Evolutionary conservation across 1,284 basidiomycete genomes (phyloP), one percentile per base, ranked within the genome.

Genomic region (Phellinidium pouzarii): DNA sequence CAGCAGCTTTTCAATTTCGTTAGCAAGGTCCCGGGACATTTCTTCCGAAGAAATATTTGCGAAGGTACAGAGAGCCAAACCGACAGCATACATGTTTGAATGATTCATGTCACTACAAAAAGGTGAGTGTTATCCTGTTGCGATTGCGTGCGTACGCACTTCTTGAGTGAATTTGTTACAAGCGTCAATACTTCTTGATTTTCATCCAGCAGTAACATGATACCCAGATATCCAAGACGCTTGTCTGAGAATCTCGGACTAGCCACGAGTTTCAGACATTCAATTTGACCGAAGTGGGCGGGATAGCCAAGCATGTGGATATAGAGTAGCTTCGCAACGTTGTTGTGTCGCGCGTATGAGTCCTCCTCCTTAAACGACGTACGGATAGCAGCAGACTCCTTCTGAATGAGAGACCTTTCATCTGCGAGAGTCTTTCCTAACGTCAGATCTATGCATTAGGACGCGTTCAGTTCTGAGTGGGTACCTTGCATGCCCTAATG

Each of bases 281-380:
- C 96, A 68, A 99, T 98, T 76, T 99, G 96, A 47, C 96, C 96
- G 66, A 98, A 99, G 69, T 99, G 96, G 26, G 96, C 96, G 3
- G 95, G 94, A 55, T 96, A 98, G 54, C 96, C 96, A 22, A 99
- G 87, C 96, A 99, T 99, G 70, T 99, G 94, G 68, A 99, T 99
- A 74, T 99, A 99, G 58, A 99, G 84, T 20, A 99, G 80, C 69
- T 99, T 99, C 56, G 95, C 94, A 66, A 99, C 88, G 73, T 96
- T 97, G 77, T 98, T 93, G 69, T 98, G 90, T 53, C 94, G 85
- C 57, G 90, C 78, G 70, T 87, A 90, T 37, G 91, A 87, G 73
- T 95, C 92, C 67, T 99, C 96, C 67, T 98, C 94, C 60, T 95
- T 88, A 74, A 99, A 99, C 1, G 94, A 94, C 0, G 95, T 95